Conservation (phyloP, 495 filamentous ascomycete species). For the Achaetomiella virescens region DNA sequence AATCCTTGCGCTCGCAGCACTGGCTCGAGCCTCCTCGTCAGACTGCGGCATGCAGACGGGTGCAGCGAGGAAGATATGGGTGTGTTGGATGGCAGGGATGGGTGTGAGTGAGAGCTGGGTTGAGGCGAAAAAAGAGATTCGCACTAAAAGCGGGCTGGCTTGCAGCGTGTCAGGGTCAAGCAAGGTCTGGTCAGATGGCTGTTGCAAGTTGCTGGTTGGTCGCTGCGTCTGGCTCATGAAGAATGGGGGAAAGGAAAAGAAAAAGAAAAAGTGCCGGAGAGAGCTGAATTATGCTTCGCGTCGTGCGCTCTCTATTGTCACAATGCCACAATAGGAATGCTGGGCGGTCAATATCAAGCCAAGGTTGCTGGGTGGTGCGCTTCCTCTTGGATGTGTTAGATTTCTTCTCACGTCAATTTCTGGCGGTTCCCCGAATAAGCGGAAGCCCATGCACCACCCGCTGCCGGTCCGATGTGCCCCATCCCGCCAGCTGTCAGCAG, state of each 20-base stretch:
- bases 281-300: background rate
- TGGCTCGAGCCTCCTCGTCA: background rate
- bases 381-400: constrained; percentile 21
- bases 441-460: constrained; percentile 17
- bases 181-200: constrained; percentile 8
- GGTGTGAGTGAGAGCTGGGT: constrained; percentile 3
- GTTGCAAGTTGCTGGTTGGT: background rate
- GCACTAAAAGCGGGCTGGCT: constrained; percentile 23
- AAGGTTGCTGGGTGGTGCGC: background rate
- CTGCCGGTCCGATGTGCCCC: constrained; percentile 16
- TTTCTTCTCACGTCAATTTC: constrained; percentile 36
- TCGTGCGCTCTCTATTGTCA: background rate
- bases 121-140: constrained; percentile 32
- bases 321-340: background rate
- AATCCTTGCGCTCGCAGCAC: constrained; percentile 7
- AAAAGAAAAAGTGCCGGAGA: background rate
- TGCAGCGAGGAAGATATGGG: background rate
- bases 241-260: background rate
- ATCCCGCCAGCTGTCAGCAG: constrained; percentile 18
- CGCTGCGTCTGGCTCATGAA: background rate
- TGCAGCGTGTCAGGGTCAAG: constrained; percentile 32
- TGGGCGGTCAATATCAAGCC: constrained; percentile 15
- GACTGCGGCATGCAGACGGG: constrained; percentile 6
- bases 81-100: constrained; percentile 1
- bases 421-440: constrained; percentile 32